Conservation (phyloP, 176 grass and related monocot genomes). For the Microstegium vimineum region DNA sequence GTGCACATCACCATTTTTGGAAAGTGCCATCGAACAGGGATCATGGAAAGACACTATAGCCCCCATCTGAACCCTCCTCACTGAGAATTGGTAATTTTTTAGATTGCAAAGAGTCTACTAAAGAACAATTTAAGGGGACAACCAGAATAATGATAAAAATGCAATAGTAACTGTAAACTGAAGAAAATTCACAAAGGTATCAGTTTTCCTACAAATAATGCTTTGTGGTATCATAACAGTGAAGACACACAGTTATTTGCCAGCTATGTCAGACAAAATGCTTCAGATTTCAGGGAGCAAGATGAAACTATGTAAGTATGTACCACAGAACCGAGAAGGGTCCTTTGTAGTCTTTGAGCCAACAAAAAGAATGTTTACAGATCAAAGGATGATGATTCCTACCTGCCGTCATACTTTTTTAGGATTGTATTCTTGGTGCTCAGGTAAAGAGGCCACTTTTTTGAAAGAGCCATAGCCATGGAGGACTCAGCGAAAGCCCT, state of each 20-base stretch:
- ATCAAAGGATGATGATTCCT: background rate
- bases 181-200: background rate
- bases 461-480: conserved; percentile 80
- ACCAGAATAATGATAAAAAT: conserved; percentile 8
- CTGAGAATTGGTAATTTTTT: background rate
- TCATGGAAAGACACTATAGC: background rate
- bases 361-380: conserved; percentile 10
- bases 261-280: background rate
- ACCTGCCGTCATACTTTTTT: conserved; percentile 96
- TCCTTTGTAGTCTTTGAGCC: background rate
- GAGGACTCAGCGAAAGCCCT: conserved; percentile 90
- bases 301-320: background rate
- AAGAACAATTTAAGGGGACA: background rate
- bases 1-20: background rate
- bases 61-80: background rate
- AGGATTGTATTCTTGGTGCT: conserved; percentile 98
- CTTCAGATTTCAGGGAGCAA: background rate
- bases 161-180: background rate
- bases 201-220: background rate
- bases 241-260: background rate
- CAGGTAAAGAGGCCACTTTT: conserved; percentile 90
- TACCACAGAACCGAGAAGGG: too few species aligned
- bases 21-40: background rate
- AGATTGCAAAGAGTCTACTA: background rate
- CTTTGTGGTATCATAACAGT: background rate